These are phyloP conservation scores for Chloropicon primus DNA, from an alignment of 139 green algal species.

Conservation along the genomic window DNA sequence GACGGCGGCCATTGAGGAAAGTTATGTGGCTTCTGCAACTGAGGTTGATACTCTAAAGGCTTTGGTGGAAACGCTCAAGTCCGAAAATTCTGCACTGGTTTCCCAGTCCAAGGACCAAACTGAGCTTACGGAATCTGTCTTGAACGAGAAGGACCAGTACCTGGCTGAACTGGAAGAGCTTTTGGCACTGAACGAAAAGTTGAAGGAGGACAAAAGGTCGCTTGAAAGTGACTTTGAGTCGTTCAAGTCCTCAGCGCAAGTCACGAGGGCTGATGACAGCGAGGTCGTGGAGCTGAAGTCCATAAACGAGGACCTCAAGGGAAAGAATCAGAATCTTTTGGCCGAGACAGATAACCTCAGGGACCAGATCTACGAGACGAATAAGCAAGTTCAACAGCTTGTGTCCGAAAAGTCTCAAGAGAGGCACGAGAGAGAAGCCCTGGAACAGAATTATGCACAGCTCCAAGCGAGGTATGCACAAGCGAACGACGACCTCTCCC, in stretches of 20 bases:
- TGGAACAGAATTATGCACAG: not conserved
- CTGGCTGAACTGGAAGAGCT: not conserved
- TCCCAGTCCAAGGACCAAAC: not conserved
- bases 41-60: not conserved
- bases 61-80: not conserved
- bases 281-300: not conserved
- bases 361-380: not conserved
- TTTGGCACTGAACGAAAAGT: not conserved
- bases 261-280: not conserved
- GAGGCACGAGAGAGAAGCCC: not conserved
- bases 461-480: not conserved
- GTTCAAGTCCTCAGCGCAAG: not conserved
- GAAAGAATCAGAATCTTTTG: not conserved
- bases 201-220: not conserved
- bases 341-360: not conserved
- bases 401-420: not conserved
- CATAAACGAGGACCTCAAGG: not conserved
- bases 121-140: not conserved
- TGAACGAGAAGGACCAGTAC: not conserved
- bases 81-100: not conserved
- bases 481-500: too few species aligned
- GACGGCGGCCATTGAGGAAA: not conserved
- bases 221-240: not conserved
- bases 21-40: not conserved
- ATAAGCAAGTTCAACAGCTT: not conserved